phyloP scores from a whole-genome alignment of 345 rosid genomes.

The Kandelia obovata region DNA sequence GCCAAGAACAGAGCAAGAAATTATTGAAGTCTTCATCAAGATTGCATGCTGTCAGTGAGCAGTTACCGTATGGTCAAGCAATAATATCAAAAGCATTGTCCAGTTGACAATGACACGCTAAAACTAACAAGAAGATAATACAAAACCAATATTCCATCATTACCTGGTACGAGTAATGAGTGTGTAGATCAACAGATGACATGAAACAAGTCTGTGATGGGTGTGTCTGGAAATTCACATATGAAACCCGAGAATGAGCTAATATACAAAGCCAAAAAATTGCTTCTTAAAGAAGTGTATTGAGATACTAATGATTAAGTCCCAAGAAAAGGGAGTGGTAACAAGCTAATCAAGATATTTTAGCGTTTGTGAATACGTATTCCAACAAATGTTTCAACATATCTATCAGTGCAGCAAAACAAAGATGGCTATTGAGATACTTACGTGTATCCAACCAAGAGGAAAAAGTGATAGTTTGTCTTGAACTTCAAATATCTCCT shows the following conservation, averaged over 20 bases:
- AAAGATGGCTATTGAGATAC: constrained; percentile 19
- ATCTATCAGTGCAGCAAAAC: not conserved
- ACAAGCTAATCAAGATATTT: too few relatives aligned
- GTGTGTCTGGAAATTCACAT: constrained; percentile 66
- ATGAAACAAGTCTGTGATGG: constrained; percentile 96
- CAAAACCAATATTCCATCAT: constrained; percentile 29
- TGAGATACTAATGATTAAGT: not conserved
- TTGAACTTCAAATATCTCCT: constrained; percentile 93
- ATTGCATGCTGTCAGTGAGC: too few relatives aligned
- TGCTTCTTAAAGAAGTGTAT: not conserved
- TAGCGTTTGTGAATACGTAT: not conserved
- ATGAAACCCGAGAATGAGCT: constrained; percentile 17
- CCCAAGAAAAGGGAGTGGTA: too few relatives aligned
- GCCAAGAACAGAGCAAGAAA: not conserved
- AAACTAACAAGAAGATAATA: constrained; percentile 34
- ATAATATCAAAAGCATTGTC: too few relatives aligned
- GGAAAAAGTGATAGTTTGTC: constrained; percentile 75
- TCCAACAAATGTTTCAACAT: not conserved
- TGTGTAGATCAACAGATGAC: constrained; percentile 98
- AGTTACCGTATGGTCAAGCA: too few relatives aligned
- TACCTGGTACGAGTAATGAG: constrained; percentile 98
- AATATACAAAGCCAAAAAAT: constrained; percentile 1
- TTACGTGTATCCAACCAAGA: constrained; percentile 97
- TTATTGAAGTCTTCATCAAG: not conserved
- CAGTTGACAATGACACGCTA: constrained; percentile 38